Evolutionary conservation across 2,329 filamentous ascomycete species (phyloP), one percentile per base, ranked within the genome.

Genomic region (Penicillium sp.): DNA sequence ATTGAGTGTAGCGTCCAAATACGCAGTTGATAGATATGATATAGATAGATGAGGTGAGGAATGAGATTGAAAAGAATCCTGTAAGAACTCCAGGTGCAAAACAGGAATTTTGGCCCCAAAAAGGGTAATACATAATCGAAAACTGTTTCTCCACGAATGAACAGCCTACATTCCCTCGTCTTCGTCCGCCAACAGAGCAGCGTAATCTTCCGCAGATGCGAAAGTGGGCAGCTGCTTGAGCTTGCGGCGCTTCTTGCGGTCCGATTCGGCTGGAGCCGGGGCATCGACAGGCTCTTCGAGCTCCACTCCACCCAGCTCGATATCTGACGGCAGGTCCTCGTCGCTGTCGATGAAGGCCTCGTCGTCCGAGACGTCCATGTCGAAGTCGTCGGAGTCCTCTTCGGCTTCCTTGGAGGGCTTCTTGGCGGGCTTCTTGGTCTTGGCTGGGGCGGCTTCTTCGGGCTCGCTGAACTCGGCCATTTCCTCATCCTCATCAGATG

Each of bases 191-290:
- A 96, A 75, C 76, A 96, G 81, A 65, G 88, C 89, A 14, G 91
- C 93, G 73, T 97, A 99, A 71, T 97, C 94, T 51, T 97, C 94
- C 30, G 83, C 88, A 30, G 90, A 95, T 18, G 95, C 94, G 78
- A 99, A 99, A 34, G 86, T 95, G 7, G 94, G 94, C 63, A 99
- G 78, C 60, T 85, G 85, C 82, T 91, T 96, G 73, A 97, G 80
- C 78, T 90, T 90, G 81, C 87, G 91, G 77, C 83, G 87, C 77
- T 89, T 90, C 70, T 84, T 81, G 62, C 73, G 72, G 14, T 71
- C 71, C 19, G 77, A 74, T 53, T 74, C 68, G 54, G 73, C 55
- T 53, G 74, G 69, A 19, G 74, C 69, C 44, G 77, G 78, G 39
- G 70, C 60, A 55, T 74, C 70, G 36, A 72, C 67, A 44, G 77